phyloP scores from a whole-genome alignment of 1,284 basidiomycete genomes.

The Irpex sp. region DNA sequence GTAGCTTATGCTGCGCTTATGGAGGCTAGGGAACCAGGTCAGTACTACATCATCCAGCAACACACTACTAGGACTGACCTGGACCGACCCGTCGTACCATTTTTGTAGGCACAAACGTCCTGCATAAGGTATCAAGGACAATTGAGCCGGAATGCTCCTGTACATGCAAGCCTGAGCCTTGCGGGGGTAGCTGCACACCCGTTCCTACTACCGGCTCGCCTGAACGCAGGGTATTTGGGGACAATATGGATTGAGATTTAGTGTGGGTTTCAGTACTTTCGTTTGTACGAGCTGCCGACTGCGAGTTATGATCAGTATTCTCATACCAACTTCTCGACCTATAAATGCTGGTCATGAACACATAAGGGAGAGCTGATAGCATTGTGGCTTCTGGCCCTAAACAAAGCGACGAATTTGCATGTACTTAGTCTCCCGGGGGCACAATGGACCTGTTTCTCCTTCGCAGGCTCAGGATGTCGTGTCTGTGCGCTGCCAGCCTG shows the following conservation, averaged over 20 bases:
- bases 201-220: background rate
- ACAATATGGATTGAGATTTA: background rate
- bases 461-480: too few relatives aligned
- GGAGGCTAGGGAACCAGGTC: background rate
- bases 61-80: too few relatives aligned
- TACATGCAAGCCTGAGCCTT: background rate
- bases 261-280: background rate
- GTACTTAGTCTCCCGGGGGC: too few relatives aligned
- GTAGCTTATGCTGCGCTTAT: background rate
- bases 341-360: too few relatives aligned
- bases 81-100: background rate
- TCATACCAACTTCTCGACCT: too few relatives aligned
- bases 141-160: background rate
- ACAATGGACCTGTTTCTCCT: too few relatives aligned
- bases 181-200: background rate
- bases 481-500: too few relatives aligned
- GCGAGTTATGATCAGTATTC: too few relatives aligned
- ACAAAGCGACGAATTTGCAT: too few relatives aligned
- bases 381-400: too few relatives aligned
- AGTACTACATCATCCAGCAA: background rate
- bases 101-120: background rate
- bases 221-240: background rate
- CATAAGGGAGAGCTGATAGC: too few relatives aligned
- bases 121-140: background rate
- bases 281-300: too few relatives aligned